Evolutionary conservation across 768 basidiomycete genomes (phyloP).

Genomic region (Boletus pseudopeckii): DNA sequence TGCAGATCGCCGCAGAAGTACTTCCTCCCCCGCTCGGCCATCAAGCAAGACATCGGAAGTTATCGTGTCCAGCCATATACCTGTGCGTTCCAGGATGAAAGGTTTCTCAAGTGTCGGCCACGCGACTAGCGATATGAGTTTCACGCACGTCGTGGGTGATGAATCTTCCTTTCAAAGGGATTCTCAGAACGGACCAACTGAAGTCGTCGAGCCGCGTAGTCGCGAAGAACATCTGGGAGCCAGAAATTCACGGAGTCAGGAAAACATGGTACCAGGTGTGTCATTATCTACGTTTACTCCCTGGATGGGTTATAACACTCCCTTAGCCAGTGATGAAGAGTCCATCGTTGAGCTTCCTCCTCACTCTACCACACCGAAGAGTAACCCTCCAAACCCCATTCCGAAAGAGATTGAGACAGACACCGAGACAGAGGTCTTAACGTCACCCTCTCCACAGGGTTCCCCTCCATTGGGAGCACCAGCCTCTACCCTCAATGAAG

Average conservation of each 20-base stretch:
- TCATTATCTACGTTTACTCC: not conserved
- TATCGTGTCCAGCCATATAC: slow-evolving; percentile 39
- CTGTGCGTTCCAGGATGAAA: slow-evolving; percentile 41
- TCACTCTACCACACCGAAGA: slow-evolving; percentile 29
- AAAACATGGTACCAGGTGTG: slow-evolving; percentile 21
- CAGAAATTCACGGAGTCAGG: slow-evolving; percentile 11
- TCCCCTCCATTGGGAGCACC: slow-evolving; percentile 14
- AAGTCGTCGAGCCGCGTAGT: slow-evolving; percentile 26
- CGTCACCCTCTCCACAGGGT: slow-evolving; percentile 18
- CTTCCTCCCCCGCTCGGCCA: slow-evolving; percentile 27
- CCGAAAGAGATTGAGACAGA: slow-evolving; percentile 21
- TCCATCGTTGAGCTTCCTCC: slow-evolving; percentile 18
- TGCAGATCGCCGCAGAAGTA: slow-evolving; percentile 13
- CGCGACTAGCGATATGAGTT: slow-evolving; percentile 17
- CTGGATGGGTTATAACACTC: not conserved
- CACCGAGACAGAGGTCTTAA: slow-evolving; percentile 28
- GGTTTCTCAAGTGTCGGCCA: slow-evolving; percentile 16
- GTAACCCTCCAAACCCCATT: slow-evolving; percentile 11
- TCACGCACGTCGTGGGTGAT: slow-evolving; percentile 23
- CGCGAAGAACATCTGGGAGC: slow-evolving; percentile 21
- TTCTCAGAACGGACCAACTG: slow-evolving; percentile 26
- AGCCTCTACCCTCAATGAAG: slow-evolving; percentile 10
- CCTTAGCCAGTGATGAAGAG: slow-evolving; percentile 40
- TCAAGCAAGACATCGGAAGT: slow-evolving; percentile 24
- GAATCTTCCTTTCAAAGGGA: slow-evolving; percentile 25